phyloP scores from a whole-genome alignment of 2,329 filamentous ascomycete species.

The Neopestalotiopsis clavispora region DNA sequence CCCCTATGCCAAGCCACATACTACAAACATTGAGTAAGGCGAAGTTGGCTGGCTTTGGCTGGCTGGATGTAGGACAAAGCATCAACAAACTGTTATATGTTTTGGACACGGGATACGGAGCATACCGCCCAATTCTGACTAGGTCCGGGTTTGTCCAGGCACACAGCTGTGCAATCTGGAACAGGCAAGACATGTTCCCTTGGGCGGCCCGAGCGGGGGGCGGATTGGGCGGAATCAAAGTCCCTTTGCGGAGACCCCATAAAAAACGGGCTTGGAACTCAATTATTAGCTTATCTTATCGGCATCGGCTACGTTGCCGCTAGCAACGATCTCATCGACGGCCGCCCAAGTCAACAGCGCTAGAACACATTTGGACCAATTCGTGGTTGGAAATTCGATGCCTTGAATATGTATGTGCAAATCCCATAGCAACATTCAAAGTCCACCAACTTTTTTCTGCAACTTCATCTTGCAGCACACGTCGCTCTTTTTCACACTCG shows the following conservation, averaged over 20 bases:
- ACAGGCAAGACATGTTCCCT: neutral
- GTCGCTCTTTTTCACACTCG: neutral
- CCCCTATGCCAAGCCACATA: neutral
- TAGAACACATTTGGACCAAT: constrained; percentile 6
- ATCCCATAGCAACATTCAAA: neutral
- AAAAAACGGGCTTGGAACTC: neutral
- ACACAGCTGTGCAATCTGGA: too few relatives aligned
- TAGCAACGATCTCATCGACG: constrained; percentile 8
- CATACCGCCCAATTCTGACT: neutral
- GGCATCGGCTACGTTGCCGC: constrained; percentile 7
- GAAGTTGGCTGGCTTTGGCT: too few relatives aligned
- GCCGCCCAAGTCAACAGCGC: constrained; percentile 15
- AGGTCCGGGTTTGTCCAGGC: too few relatives aligned
- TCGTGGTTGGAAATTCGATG: neutral
- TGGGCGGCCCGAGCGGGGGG: neutral
- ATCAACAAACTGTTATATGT: neutral
- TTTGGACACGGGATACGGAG: neutral
- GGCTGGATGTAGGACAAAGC: too few relatives aligned
- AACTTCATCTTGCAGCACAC: constrained; percentile 1
- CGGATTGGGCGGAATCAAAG: neutral
- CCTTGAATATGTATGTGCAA: neutral
- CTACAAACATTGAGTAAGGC: too few relatives aligned
- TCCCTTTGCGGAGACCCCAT: neutral
- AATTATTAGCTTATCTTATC: constrained; percentile 7
- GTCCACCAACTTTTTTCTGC: neutral